A percentile compares a stretch with the other conserved stretches of the same genome.
These are phyloP conservation scores for Penicillium griseofulvum DNA, from an alignment of 2,329 filamentous ascomycete species.

Conservation along the genomic window DNA sequence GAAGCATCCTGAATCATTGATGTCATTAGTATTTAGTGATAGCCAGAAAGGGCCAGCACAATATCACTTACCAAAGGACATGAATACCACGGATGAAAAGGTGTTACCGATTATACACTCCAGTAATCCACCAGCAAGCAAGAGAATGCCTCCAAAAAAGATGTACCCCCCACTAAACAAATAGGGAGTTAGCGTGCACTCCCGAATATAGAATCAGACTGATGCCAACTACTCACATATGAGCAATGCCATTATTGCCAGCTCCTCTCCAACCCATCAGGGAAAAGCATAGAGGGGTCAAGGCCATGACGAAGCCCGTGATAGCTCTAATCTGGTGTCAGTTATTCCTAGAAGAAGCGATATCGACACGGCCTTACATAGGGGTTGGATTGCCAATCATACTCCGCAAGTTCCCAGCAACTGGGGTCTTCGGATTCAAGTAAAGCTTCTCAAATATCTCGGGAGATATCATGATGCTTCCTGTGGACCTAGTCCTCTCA, in stretches of 20 bases:
- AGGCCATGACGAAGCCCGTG: neutral
- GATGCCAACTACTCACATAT: neutral
- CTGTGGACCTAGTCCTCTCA: neutral
- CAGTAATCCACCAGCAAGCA: neutral
- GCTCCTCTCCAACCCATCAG: neutral
- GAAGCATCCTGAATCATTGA: neutral
- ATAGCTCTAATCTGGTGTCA: neutral
- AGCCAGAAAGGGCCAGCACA: neutral
- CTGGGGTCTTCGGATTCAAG: neutral
- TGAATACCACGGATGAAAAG: neutral
- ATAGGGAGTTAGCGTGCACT: neutral
- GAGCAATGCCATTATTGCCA: neutral
- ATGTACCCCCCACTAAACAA: neutral
- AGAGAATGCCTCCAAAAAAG: neutral
- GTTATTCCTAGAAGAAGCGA: neutral
- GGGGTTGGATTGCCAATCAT: neutral
- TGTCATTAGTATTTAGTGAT: neutral
- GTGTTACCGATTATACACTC: neutral
- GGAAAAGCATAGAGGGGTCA: neutral
- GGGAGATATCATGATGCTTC: neutral
- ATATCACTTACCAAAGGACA: neutral
- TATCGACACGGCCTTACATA: neutral
- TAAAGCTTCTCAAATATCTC: neutral
- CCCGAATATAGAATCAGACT: neutral
- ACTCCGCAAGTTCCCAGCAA: neutral